phyloP scores from a whole-genome alignment of 2,329 filamentous ascomycete genomes.

The Allantophomopsis cytisporea region DNA sequence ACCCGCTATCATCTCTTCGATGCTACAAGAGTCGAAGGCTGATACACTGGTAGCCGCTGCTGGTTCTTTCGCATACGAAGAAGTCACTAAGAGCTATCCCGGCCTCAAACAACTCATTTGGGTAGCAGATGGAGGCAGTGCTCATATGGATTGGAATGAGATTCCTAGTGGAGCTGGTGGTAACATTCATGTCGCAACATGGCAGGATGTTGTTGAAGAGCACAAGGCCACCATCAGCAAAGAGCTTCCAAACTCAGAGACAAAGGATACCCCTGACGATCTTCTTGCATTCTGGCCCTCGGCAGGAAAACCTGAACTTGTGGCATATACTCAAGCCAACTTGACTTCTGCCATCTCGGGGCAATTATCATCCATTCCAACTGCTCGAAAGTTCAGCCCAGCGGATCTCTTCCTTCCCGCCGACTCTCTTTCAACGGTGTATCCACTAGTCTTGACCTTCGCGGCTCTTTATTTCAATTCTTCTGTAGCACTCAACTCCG shows the following conservation, averaged over 20 bases:
- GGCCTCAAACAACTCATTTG: conserved; percentile 70
- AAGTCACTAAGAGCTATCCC: conserved; percentile 54
- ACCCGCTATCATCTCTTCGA: conserved; percentile 52
- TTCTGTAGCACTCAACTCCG: conserved; percentile 79
- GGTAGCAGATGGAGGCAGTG: conserved; percentile 83
- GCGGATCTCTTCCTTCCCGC: conserved; percentile 77
- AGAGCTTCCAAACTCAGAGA: conserved; percentile 51
- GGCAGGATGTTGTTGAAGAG: conserved; percentile 79
- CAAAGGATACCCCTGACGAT: conserved; percentile 35
- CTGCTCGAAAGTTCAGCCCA: conserved; percentile 56
- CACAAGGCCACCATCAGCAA: conserved; percentile 39
- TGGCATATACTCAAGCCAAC: conserved; percentile 72
- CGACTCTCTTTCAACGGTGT: conserved; percentile 66
- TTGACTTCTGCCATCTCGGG: conserved; percentile 77
- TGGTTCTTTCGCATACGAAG: conserved; percentile 72
- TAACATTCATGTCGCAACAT: conserved; percentile 72
- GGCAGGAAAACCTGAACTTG: conserved; percentile 48
- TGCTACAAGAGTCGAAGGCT: conserved; percentile 60
- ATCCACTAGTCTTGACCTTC: conserved; percentile 68
- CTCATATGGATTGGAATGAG: conserved; percentile 92
- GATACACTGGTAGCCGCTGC: conserved; percentile 77
- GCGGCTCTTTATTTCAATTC: conserved; percentile 74
- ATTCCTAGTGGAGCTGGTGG: conserved; percentile 65
- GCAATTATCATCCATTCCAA: conserved; percentile 63
- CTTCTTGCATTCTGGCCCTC: conserved; percentile 56